Percentiles rank a stretch among this genome's conserved stretches.
Conservation (phyloP, 176 grass and related monocot genomes). For the Guadua angustifolia region DNA sequence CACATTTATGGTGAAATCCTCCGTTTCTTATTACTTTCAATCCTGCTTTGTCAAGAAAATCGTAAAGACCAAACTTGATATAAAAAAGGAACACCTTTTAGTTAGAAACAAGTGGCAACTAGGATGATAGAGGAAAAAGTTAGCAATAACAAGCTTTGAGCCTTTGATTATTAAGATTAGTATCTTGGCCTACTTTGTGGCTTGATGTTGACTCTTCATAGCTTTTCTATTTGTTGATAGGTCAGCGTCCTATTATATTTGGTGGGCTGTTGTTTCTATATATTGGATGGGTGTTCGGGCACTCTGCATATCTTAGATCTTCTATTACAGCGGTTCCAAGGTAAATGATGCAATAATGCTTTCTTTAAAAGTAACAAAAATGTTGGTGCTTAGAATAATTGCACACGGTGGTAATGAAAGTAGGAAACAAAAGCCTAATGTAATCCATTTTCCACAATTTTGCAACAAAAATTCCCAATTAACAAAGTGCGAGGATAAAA, state of each 20-base stretch:
- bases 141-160: not conserved
- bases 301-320: not conserved
- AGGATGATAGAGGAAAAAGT: not conserved
- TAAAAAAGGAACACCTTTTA: slow-evolving; percentile 6
- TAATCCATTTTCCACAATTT: slow-evolving; percentile 11
- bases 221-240: not conserved
- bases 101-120: slow-evolving; percentile 6
- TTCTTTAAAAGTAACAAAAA: not conserved
- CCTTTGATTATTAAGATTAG: not conserved
- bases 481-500: slow-evolving; percentile 21
- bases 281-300: not conserved
- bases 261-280: not conserved
- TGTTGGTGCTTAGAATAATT: not conserved
- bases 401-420: not conserved
- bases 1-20: not conserved
- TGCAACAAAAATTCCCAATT: not conserved
- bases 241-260: not conserved
- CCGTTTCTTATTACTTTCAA: not conserved
- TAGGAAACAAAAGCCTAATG: not conserved
- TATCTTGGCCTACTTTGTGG: not conserved
- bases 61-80: not conserved
- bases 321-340: not conserved
- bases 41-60: not conserved
- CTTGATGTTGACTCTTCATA: not conserved
- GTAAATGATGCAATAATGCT: not conserved